Percentiles rank a stretch among this genome's conserved stretches.
phyloP scores from a whole-genome alignment of 176 grass and related monocot genomes.

The Oryza australiensis region DNA sequence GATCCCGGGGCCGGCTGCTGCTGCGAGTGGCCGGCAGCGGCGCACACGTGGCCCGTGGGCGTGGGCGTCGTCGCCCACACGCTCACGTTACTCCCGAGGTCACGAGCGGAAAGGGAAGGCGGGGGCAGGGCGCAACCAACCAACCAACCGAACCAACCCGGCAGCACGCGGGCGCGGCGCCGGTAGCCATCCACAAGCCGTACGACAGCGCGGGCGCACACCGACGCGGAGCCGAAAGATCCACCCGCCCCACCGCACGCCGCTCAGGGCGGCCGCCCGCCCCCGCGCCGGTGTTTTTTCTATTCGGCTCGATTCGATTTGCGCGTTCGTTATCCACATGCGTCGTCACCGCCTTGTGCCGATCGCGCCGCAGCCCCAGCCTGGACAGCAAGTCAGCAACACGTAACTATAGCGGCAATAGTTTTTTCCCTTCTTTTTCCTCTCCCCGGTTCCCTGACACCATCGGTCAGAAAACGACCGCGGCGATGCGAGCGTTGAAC shows the following conservation, averaged over 20 bases:
- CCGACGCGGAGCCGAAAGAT: slow-evolving; percentile 41
- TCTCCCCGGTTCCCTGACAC: neutral
- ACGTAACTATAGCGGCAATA: neutral
- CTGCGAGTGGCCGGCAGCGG: slow-evolving; percentile 45
- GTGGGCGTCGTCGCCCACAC: slow-evolving; percentile 34
- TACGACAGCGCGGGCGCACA: slow-evolving; percentile 25
- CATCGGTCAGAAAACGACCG: slow-evolving; percentile 28
- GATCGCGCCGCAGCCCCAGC: slow-evolving; percentile 4
- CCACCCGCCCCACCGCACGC: slow-evolving; percentile 29
- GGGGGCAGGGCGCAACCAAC: neutral
- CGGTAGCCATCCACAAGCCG: slow-evolving; percentile 17
- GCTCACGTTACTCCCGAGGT: slow-evolving; percentile 53
- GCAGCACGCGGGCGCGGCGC: neutral
- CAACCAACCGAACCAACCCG: neutral
- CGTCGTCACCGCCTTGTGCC: neutral
- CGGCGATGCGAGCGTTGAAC: neutral
- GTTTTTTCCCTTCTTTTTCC: neutral
- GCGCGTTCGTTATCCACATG: slow-evolving; percentile 40
- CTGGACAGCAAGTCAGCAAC: neutral
- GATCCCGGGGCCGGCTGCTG: slow-evolving; percentile 25
- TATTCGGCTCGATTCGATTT: neutral
- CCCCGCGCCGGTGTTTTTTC: neutral
- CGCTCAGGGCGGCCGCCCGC: slow-evolving; percentile 18
- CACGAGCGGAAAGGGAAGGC: slow-evolving; percentile 41
- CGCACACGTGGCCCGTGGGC: slow-evolving; percentile 50